Percentiles rank a stretch among this genome's conserved stretches.
phyloP scores from a whole-genome alignment of 1,284 basidiomycete genomes.

The Ustilago crameri region DNA sequence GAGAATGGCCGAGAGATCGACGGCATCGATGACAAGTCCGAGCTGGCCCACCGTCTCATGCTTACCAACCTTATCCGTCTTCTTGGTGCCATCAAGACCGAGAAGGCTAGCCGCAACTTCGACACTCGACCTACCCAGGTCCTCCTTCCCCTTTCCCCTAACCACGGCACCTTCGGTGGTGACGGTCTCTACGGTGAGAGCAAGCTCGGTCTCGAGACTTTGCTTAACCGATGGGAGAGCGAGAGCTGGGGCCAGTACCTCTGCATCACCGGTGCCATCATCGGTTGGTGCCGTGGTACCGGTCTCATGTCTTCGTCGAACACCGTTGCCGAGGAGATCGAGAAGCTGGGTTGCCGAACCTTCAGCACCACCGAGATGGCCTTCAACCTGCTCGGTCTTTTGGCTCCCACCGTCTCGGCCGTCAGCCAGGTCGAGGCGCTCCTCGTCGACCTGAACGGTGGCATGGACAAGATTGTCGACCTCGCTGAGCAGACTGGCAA shows the following conservation, averaged over 20 bases:
- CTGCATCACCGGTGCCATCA: conserved; percentile 96
- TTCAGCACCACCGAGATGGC: conserved; percentile 99
- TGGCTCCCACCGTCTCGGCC: conserved; percentile 99
- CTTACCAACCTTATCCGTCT: conserved; percentile 87
- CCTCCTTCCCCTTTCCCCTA: conserved; percentile 94
- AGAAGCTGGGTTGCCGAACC: conserved; percentile 91
- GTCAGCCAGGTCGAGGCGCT: conserved; percentile 99
- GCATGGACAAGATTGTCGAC: conserved; percentile 70
- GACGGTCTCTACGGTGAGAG: conserved; percentile 98
- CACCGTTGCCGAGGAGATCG: conserved; percentile 92
- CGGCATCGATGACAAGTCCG: conserved; percentile 93
- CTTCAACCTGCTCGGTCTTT: conserved; percentile 95
- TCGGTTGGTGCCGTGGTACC: conserved; percentile 87
- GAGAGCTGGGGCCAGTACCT: conserved; percentile 94
- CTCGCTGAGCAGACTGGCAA: conserved; percentile 58
- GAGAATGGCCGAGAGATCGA: conserved; percentile 99
- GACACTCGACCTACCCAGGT: conserved; percentile 98
- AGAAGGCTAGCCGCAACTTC: conserved; percentile 95
- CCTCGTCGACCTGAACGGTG: conserved; percentile 89
- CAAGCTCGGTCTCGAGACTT: conserved; percentile 95
- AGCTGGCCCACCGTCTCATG: conserved; percentile 91
- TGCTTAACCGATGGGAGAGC: conserved; percentile 99
- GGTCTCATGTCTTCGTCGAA: conserved; percentile 96
- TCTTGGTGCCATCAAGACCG: conserved; percentile 94
- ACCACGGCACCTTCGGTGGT: conserved; percentile 96